Evolutionary conservation across 2,329 filamentous ascomycete species (phyloP), one percentile per base, ranked within the genome.

Genomic region (Aspergillus niger): DNA sequence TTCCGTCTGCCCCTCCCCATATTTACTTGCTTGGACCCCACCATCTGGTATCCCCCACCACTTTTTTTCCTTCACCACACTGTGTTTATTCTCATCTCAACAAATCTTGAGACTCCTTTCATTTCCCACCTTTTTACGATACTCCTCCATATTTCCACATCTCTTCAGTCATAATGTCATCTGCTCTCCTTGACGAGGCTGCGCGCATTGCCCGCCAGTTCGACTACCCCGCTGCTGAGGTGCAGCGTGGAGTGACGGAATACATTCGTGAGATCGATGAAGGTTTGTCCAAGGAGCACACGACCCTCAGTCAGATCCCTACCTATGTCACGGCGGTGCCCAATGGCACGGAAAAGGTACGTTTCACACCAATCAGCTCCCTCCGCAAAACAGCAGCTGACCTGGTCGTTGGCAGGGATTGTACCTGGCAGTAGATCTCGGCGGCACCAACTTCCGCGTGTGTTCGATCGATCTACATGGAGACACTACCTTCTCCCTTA

Each of bases 391-490:
- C 39, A n/a, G 24, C 53, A 55, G 53, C 53, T 55, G 53, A 55
- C 41, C 53, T 36, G 32, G 32, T 36, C 28, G 59, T 69, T 49
- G 60, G n/a, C 69, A 96, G 92, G 95, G 95, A 51, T 83, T 97
- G 41, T 99, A 97, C 80, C 88, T 99, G 73, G 94, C 95, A 41
- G 93, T 99, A 66, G 95, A 99, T 73, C 85, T 99, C n/a, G 95
- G 95, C 64, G 95, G 95, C 70, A 99, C 95, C 66, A 99, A 99
- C 81, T 97, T 98, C 79, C 90, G 95, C 69, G 95, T 99, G 72
- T 99, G 95, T 81, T 97, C 94, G 47, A 90, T 99, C 72, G 86
- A 91, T 69, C 84, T 99, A 63, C 93, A 97, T 74, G 95, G 95
- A 72, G 92, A 98, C 80, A 93, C 90, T 70, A 97, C 92, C 59